phyloP scores from a whole-genome alignment of 129 eudicot genomes.

The Sambucus nigra region DNA sequence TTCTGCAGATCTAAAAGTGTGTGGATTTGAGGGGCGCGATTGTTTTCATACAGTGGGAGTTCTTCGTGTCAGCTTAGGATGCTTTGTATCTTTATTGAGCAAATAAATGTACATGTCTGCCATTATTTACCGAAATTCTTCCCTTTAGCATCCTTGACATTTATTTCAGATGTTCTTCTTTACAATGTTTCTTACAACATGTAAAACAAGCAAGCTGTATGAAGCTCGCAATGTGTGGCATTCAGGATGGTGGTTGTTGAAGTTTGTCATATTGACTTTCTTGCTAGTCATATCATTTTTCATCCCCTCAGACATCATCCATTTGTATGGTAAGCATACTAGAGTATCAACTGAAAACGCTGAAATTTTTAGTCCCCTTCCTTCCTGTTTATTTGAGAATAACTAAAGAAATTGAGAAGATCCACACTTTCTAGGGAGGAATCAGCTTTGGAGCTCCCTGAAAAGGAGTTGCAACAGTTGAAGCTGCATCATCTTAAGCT shows the following conservation, averaged over 20 bases:
- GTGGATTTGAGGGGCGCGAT: constrained; percentile 49
- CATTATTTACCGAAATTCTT: background rate
- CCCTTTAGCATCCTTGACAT: constrained; percentile 38
- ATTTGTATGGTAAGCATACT: constrained; percentile 53
- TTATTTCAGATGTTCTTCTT: constrained; percentile 65
- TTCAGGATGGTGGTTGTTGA: constrained; percentile 76
- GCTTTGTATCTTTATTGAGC: constrained; percentile 63
- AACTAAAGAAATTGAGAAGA: too few relatives aligned
- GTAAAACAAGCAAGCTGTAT: constrained; percentile 45
- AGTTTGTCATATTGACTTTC: constrained; percentile 40
- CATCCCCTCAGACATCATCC: constrained; percentile 61
- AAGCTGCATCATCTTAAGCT: too few relatives aligned
- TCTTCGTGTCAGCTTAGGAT: constrained; percentile 90
- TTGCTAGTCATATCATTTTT: constrained; percentile 63
- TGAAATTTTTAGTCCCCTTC: background rate
- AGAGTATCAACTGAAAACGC: background rate
- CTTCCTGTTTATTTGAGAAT: background rate
- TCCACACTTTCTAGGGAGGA: too few relatives aligned
- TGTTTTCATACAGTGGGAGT: constrained; percentile 88
- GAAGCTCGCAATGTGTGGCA: constrained; percentile 67
- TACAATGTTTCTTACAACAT: constrained; percentile 63
- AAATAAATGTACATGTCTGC: background rate
- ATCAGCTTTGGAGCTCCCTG: too few relatives aligned
- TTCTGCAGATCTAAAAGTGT: constrained; percentile 60
- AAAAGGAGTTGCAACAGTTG: too few relatives aligned